Evolutionary conservation across 1,284 basidiomycete species (phyloP).

Genomic region (Ustilago lituana): DNA sequence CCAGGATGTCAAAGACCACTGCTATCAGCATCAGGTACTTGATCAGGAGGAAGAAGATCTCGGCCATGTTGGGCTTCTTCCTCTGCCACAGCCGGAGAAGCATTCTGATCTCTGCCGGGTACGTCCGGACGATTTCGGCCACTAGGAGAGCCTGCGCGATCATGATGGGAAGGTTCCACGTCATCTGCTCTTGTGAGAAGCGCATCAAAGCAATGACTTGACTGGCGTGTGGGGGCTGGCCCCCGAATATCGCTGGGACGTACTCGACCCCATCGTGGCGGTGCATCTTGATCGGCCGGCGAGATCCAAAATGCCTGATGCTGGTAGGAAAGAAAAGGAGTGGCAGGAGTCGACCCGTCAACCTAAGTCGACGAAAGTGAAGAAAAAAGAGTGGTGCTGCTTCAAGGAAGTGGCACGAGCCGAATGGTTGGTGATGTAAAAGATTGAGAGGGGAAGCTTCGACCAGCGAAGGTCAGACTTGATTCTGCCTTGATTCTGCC

Average conservation of each 20-base stretch:
- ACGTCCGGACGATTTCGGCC: constrained; percentile 36
- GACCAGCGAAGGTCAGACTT: constrained; percentile 8
- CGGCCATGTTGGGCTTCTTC: constrained; percentile 44
- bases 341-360: not conserved
- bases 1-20: constrained; percentile 27
- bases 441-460: too few relatives aligned
- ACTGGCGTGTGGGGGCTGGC: constrained; percentile 6
- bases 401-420: too few relatives aligned
- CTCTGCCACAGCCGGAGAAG: constrained; percentile 17
- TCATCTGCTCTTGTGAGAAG: constrained; percentile 18
- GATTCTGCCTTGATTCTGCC: too few relatives aligned
- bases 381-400: not conserved
- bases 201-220: constrained; percentile 33
- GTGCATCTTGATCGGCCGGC: constrained; percentile 18
- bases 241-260: constrained; percentile 19
- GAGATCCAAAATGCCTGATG: not conserved
- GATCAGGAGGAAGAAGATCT: constrained; percentile 46
- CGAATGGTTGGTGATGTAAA: too few relatives aligned
- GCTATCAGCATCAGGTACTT: constrained; percentile 37
- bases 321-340: not conserved
- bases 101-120: constrained; percentile 39
- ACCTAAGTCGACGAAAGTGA: not conserved
- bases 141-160: constrained; percentile 36
- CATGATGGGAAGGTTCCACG: constrained; percentile 36
- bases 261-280: constrained; percentile 40